Evolutionary conservation across 176 grass and related monocot genomes (phyloP), one percentile per base, ranked within the genome.

Genomic region (Triticum monococcum): DNA sequence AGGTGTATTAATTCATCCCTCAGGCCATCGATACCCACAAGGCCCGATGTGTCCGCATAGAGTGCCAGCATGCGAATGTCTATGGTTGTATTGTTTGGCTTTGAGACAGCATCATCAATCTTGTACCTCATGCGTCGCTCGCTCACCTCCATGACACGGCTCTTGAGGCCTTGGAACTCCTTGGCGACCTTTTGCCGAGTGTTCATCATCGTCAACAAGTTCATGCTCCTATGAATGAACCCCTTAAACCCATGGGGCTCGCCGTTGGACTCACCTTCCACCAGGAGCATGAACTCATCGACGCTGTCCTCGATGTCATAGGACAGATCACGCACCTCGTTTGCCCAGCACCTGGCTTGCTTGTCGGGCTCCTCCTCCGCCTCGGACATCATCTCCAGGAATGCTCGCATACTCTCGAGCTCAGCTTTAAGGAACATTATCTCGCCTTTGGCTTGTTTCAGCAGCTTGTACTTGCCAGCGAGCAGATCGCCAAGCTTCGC

Each of bases 381-480:
- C 17, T 75, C 70, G 12, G 69, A 75, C 35, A 84, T 75, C 70
- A 25, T 63, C 24, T 75, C 11, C 13, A 74, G 54, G 69, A 84
- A 84, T 0, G 1, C 69, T 7, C 64, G 0, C 68, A 84, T 84
- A 25, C 24, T 84, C 82, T 84, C 70, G 1, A 75, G 69, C 37
- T 84, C 82, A 63, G 56, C 54, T 64, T 46, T 62, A 2, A 84
- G 81, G 69, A 74, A 84, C 54, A 62, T 31, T 24, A 84, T 20
- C 5, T 75, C 22, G 5, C 36, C 70, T 25, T n/a, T 75, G 6
- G 38, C 57, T 10, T 9, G 37, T 64, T 75, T 84, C 5, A 48
- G 14, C 38, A 75, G 25, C 35, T 84, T 84, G 70, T 75, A 75
- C 37, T 75, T 23, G 82, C 11, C 38, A 1, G 59, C 30, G 11